Conservation (phyloP, 345 rosid species). For the Gossypium sturtianum region DNA sequence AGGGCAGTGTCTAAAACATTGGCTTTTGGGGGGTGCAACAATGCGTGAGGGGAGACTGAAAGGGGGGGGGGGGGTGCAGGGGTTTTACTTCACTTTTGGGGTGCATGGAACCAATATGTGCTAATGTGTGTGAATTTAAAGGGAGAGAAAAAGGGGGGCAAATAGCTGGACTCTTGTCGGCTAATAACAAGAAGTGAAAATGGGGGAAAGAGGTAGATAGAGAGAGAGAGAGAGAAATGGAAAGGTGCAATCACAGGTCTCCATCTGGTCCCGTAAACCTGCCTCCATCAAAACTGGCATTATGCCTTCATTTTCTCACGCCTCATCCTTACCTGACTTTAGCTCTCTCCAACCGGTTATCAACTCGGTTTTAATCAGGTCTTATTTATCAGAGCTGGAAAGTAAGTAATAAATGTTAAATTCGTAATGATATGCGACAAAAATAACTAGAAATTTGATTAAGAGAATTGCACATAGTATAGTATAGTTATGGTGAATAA, state of each 20-base stretch:
- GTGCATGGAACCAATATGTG: constrained; percentile 27
- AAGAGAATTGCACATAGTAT: no score
- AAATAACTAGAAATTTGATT: no score
- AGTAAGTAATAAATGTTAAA: not conserved
- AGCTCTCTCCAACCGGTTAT: not conserved
- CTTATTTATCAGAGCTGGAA: not conserved
- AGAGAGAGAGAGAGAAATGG: not conserved
- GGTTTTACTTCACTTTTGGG: constrained; percentile 16
- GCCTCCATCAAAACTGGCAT: constrained; percentile 20
- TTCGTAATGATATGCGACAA: no score
- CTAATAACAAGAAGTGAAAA: constrained; percentile 8
- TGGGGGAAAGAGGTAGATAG: not conserved
- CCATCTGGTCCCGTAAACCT: constrained; percentile 30
- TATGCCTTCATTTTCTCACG: constrained; percentile 27
- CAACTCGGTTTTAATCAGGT: not conserved
- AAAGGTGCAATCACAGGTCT: constrained; percentile 17
- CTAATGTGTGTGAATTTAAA: constrained; percentile 26
- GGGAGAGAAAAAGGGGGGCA: constrained; percentile 15
- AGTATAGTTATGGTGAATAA: no score
- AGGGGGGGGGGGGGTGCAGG: no score
- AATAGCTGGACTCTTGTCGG: constrained; percentile 30
- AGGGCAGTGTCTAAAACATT: constrained; percentile 10
- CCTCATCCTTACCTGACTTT: constrained; percentile 19
- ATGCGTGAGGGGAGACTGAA: not conserved
- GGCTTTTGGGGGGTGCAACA: constrained; percentile 34